These are phyloP conservation scores for Styphnolobium japonicum DNA, from an alignment of 306 rosid species.

Conservation along the genomic window DNA sequence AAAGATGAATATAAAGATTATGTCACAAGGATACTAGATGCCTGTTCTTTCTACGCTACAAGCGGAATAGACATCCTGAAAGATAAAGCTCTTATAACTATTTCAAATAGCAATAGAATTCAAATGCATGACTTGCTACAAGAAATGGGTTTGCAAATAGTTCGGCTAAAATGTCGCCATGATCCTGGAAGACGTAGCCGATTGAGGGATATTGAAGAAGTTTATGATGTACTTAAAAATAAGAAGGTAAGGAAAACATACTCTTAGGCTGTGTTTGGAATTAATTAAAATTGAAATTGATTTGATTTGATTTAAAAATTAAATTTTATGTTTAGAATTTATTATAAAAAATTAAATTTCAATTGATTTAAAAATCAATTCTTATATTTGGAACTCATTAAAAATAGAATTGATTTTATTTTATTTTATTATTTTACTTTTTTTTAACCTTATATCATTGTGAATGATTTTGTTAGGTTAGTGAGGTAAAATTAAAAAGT, in stretches of 20 bases:
- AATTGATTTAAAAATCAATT: no score
- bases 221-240: background rate
- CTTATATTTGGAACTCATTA: no score
- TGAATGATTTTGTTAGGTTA: no score
- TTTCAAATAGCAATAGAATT: background rate
- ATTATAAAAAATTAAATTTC: no score
- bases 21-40: background rate
- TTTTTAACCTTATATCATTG: no score
- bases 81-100: background rate
- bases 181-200: background rate
- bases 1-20: background rate
- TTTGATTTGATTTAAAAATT: no score
- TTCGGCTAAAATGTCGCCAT: background rate
- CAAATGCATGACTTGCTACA: constrained; percentile 33
- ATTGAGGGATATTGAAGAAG: background rate
- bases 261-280: no score
- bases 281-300: no score
- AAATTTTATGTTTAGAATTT: no score
- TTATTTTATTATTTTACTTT: no score
- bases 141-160: background rate
- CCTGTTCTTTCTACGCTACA: background rate
- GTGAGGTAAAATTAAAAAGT: no score
- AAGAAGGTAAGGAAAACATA: background rate
- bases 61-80: background rate
- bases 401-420: no score